Conservation (phyloP, 1,139 yeast genomes). For the Yamadazyma dushanensis region DNA sequence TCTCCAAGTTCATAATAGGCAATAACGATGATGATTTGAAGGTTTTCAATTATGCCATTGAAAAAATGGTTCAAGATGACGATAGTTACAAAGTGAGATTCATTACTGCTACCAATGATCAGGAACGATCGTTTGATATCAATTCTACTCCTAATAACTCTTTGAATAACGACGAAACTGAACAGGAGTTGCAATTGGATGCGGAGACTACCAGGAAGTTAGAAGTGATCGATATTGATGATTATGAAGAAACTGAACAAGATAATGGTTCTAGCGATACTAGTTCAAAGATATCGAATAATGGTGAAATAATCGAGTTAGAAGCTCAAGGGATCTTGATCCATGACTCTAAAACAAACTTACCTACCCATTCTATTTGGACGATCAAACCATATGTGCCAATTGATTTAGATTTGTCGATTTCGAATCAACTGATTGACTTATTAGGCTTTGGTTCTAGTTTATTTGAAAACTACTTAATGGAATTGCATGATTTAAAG, state of each 20-base stretch:
- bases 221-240: conserved; percentile 7
- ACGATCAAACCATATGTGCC: conserved; percentile 76
- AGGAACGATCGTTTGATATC: conserved; percentile 10
- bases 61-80: conserved; percentile 71
- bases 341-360: conserved; percentile 56
- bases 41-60: conserved; percentile 71
- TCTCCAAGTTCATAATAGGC: conserved; percentile 68
- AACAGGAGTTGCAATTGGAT: not conserved
- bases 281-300: conserved; percentile 44
- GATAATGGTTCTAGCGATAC: conserved; percentile 19
- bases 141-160: conserved; percentile 31
- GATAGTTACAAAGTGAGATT: conserved; percentile 77
- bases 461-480: conserved; percentile 72
- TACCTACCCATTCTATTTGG: conserved; percentile 93
- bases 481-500: conserved; percentile 59
- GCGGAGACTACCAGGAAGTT: too few relatives aligned
- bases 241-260: conserved; percentile 8
- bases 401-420: conserved; percentile 58
- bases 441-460: conserved; percentile 89
- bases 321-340: conserved; percentile 97
- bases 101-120: conserved; percentile 53
- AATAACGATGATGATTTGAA: conserved; percentile 56
- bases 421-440: conserved; percentile 67
- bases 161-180: not conserved
- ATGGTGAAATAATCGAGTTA: conserved; percentile 65